Evolutionary conservation across 352 stramenopile species (phyloP).

Genomic region (Phytophthora macrochlamydospora): DNA sequence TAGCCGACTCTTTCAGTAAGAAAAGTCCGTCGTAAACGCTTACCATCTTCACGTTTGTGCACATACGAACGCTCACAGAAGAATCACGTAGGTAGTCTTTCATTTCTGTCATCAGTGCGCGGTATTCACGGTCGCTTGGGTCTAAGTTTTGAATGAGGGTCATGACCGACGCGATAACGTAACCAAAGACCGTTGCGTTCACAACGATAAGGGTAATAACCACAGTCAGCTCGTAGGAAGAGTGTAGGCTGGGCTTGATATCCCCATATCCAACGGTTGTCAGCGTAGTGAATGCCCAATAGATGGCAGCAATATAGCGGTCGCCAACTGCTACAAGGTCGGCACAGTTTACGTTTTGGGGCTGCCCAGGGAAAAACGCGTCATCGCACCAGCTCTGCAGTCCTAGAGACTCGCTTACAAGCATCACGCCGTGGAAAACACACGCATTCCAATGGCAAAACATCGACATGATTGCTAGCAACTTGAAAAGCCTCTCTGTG

Average conservation of each 20-base stretch:
- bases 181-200: slow-evolving; percentile 83
- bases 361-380: slow-evolving; percentile 41
- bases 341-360: slow-evolving; percentile 40
- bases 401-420: slow-evolving; percentile 53
- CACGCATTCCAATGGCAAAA: slow-evolving; percentile 90
- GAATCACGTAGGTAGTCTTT: slow-evolving; percentile 86
- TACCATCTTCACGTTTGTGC: slow-evolving; percentile 74
- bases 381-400: slow-evolving; percentile 61
- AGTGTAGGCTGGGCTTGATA: slow-evolving; percentile 75
- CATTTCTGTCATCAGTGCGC: slow-evolving; percentile 80
- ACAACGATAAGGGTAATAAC: slow-evolving; percentile 85
- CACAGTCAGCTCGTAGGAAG: slow-evolving; percentile 65
- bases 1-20: background rate
- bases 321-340: slow-evolving; percentile 43
- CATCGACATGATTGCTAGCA: slow-evolving; percentile 79
- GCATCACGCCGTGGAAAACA: slow-evolving; percentile 78
- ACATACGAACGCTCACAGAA: slow-evolving; percentile 53
- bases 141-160: slow-evolving; percentile 82
- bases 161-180: slow-evolving; percentile 83
- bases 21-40: background rate
- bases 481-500: slow-evolving; percentile 65
- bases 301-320: slow-evolving; percentile 82
- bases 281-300: slow-evolving; percentile 92
- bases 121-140: slow-evolving; percentile 79
- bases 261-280: slow-evolving; percentile 91